Evolutionary conservation across 176 grass and related monocot species (phyloP).

Genomic region (Aegilops tauschii): DNA sequence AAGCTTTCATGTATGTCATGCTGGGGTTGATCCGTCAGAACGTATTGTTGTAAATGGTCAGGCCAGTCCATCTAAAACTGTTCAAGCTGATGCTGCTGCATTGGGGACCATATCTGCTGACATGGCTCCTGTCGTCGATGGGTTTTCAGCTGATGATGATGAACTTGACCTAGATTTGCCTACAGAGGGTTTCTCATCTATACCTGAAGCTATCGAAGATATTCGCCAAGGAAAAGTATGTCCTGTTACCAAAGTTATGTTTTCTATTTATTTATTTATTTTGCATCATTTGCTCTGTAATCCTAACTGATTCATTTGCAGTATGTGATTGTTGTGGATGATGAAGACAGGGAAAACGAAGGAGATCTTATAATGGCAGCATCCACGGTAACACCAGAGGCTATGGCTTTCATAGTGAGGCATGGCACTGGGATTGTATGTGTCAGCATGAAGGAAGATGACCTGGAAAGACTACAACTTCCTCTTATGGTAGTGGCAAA

Average conservation of each 20-base stretch:
- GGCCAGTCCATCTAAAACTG: neutral
- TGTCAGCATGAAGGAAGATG: slow-evolving; percentile 98
- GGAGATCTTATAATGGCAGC: slow-evolving; percentile 99
- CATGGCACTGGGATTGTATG: slow-evolving; percentile 95
- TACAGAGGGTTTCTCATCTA: slow-evolving; percentile 80
- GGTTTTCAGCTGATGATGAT: slow-evolving; percentile 40
- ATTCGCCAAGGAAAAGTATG: slow-evolving; percentile 82
- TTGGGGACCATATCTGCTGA: slow-evolving; percentile 7
- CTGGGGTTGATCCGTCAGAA: neutral
- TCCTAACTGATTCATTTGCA: slow-evolving; percentile 36
- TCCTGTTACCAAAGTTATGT: neutral
- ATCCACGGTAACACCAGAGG: slow-evolving; percentile 85
- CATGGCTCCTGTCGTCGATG: slow-evolving; percentile 16
- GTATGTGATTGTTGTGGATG: slow-evolving; percentile 95
- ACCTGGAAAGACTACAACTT: slow-evolving; percentile 80
- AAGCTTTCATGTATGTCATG: slow-evolving; percentile 36
- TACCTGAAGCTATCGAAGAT: slow-evolving; percentile 89
- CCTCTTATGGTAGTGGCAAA: slow-evolving; percentile 85
- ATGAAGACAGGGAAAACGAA: slow-evolving; percentile 94
- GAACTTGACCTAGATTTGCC: slow-evolving; percentile 83
- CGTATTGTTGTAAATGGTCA: slow-evolving; percentile 1
- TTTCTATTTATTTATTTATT: slow-evolving; percentile 1
- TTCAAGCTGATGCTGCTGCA: slow-evolving; percentile 10
- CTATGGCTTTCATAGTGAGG: slow-evolving; percentile 89
- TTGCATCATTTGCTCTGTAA: neutral